phyloP scores from a whole-genome alignment of 2,329 filamentous ascomycete species.

The Rhinocladiella mackenziei region DNA sequence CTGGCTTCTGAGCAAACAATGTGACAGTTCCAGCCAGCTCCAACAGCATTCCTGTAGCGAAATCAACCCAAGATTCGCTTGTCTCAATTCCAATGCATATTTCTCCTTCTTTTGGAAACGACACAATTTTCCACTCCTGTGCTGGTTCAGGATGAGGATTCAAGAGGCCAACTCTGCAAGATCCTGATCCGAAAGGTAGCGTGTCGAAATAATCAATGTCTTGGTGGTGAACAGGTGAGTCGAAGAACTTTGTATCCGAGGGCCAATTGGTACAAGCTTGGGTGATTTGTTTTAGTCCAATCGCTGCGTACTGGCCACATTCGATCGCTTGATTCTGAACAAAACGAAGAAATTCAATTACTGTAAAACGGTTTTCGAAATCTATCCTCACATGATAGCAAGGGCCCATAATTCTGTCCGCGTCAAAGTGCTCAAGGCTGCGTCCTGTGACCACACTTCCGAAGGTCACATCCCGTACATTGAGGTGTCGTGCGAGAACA shows the following conservation, averaged over 20 bases:
- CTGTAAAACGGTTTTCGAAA: conserved; percentile 52
- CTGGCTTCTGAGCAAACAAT: background rate
- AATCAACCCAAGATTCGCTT: background rate
- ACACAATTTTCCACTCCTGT: conserved; percentile 58
- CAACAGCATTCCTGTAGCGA: background rate
- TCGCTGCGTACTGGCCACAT: conserved; percentile 53
- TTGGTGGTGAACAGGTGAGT: conserved; percentile 55
- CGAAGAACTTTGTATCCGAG: conserved; percentile 42
- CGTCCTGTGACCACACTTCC: conserved; percentile 64
- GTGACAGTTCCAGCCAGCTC: background rate
- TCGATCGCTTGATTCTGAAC: conserved; percentile 56
- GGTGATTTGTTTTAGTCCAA: conserved; percentile 54
- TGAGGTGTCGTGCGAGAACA: conserved; percentile 54
- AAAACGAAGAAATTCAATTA: conserved; percentile 49
- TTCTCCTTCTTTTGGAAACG: conserved; percentile 37
- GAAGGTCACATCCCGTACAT: conserved; percentile 57
- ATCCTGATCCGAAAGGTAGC: conserved; percentile 36
- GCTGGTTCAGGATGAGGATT: conserved; percentile 57
- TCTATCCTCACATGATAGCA: conserved; percentile 64
- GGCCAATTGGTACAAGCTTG: conserved; percentile 46
- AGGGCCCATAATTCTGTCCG: conserved; percentile 59
- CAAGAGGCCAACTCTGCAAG: conserved; percentile 54
- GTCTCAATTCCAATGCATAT: background rate
- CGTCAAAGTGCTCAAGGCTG: conserved; percentile 53
- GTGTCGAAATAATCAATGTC: conserved; percentile 59